Conservation (phyloP, 106 monocot species). For the Dioscorea dumetorum region DNA sequence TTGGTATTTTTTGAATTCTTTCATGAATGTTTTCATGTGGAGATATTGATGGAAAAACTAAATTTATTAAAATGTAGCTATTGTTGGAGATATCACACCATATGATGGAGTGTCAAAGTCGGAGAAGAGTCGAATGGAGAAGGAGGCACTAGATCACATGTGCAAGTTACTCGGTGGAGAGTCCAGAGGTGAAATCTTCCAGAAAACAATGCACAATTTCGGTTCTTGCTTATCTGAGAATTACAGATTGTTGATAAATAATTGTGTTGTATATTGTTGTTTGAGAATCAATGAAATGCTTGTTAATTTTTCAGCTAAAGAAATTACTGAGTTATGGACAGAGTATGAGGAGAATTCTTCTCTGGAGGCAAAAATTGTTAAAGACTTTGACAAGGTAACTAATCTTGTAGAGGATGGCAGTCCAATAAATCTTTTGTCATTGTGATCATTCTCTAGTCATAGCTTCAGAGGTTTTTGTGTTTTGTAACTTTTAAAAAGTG, state of each 20-base stretch:
- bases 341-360: constrained; percentile 93
- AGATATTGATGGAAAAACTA: too few species aligned
- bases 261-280: neutral
- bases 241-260: too few species aligned
- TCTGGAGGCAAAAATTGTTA: constrained; percentile 90
- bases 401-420: too few species aligned
- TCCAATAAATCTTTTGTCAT: too few species aligned
- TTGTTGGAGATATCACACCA: constrained; percentile 96
- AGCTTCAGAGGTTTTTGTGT: too few species aligned
- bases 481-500: too few species aligned
- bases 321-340: constrained; percentile 79
- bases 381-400: constrained; percentile 97
- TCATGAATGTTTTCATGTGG: neutral
- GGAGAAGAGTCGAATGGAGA: constrained; percentile 85
- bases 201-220: too few species aligned
- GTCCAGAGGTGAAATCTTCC: constrained; percentile 52
- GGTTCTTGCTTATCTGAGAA: too few species aligned
- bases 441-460: too few species aligned
- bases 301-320: constrained; percentile 55
- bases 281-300: neutral
- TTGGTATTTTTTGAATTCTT: neutral
- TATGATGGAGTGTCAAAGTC: constrained; percentile 75
- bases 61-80: constrained; percentile 33
- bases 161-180: constrained; percentile 80
- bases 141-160: constrained; percentile 84